phyloP scores from a whole-genome alignment of 345 rosid genomes.

The Moricandia arvensis region DNA sequence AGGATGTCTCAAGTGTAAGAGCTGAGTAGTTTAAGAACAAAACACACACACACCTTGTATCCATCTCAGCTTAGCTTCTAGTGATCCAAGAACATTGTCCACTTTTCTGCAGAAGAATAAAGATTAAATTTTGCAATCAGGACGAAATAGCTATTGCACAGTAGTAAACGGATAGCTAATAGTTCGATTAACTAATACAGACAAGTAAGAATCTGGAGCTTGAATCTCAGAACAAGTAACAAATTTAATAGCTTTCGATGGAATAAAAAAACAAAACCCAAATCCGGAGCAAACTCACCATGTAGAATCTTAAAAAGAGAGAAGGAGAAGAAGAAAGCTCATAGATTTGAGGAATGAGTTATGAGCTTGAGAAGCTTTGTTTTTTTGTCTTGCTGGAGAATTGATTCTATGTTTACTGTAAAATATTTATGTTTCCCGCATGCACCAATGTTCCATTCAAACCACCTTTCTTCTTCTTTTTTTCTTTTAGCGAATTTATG shows the following conservation, averaged over 20 bases:
- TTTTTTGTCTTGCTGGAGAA: neutral
- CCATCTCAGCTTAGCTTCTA: constrained; percentile 18
- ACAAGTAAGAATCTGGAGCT: constrained; percentile 10
- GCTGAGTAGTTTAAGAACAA: neutral
- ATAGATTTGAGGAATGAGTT: constrained; percentile 3
- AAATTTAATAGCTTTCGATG: neutral
- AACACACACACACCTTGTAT: constrained; percentile 25
- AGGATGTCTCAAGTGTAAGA: neutral
- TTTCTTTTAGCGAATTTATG: constrained; percentile 25
- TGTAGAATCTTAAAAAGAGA: neutral
- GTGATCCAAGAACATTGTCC: constrained; percentile 3
- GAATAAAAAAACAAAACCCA: neutral
- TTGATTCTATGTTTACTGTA: constrained; percentile 14
- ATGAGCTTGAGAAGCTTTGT: neutral
- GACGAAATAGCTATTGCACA: neutral
- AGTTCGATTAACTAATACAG: neutral
- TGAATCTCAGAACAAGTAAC: constrained; percentile 1
- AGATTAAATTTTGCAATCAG: neutral
- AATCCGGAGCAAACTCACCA: constrained; percentile 15
- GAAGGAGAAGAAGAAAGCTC: neutral
- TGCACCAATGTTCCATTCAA: constrained; percentile 35
- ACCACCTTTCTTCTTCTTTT: neutral
- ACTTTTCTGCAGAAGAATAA: constrained; percentile 3
- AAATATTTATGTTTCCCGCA: constrained; percentile 15
- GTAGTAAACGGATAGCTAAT: neutral